phyloP scores from a whole-genome alignment of 2,329 filamentous ascomycete species.

The Aspergillus sojae region DNA sequence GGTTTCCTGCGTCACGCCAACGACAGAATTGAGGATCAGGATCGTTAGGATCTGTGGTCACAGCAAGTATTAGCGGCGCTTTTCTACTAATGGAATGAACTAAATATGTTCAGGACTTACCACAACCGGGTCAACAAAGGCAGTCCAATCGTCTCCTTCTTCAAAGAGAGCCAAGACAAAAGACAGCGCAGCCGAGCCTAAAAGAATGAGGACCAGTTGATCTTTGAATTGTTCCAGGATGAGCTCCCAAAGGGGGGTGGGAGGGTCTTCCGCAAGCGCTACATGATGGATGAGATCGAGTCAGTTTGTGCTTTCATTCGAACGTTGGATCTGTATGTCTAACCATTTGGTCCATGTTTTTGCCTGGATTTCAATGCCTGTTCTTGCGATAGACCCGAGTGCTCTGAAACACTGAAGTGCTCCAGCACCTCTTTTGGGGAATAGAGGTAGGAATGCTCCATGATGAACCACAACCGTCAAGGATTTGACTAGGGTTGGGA shows the following conservation, averaged over 20 bases:
- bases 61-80: conserved; percentile 20
- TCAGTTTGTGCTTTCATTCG: conserved; percentile 3
- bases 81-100: neutral
- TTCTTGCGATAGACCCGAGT: conserved; percentile 52
- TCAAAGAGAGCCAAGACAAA: conserved; percentile 93
- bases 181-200: conserved; percentile 89
- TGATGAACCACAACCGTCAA: conserved; percentile 29
- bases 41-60: conserved; percentile 82
- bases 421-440: conserved; percentile 54
- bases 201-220: conserved; percentile 91
- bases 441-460: conserved; percentile 58
- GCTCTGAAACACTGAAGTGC: conserved; percentile 56
- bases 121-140: conserved; percentile 93
- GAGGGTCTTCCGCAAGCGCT: conserved; percentile 85
- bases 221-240: conserved; percentile 99
- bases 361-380: conserved; percentile 51
- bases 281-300: neutral
- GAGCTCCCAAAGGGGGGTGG: conserved; percentile 93
- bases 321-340: conserved; percentile 20
- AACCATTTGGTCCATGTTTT: conserved; percentile 60
- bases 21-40: conserved; percentile 91
- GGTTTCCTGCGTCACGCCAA: conserved; percentile 97
- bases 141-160: conserved; percentile 90
- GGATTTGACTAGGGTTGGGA: conserved; percentile 2
- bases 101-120: conserved; percentile 55